Conservation (phyloP, 2,329 filamentous ascomycete genomes). For the Microsporum canis region DNA sequence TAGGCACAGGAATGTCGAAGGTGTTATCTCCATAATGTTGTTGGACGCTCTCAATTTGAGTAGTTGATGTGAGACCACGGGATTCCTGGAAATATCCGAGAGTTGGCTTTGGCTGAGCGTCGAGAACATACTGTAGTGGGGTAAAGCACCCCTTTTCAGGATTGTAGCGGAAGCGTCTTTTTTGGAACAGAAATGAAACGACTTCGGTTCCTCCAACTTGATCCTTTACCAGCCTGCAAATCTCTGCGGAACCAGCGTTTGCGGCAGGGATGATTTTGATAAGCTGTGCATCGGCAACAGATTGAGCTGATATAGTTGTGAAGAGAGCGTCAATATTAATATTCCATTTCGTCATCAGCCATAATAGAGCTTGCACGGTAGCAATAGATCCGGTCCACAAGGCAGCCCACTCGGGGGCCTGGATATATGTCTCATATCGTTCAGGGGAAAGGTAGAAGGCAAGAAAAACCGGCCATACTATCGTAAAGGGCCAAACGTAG, state of each 20-base stretch:
- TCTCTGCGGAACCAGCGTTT: slow-evolving; percentile 82
- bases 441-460: slow-evolving; percentile 73
- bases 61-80: slow-evolving; percentile 59
- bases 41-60: slow-evolving; percentile 68
- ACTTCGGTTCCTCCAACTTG: slow-evolving; percentile 62
- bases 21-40: slow-evolving; percentile 93
- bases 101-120: slow-evolving; percentile 69
- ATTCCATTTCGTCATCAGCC: slow-evolving; percentile 97
- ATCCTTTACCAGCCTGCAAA: slow-evolving; percentile 70
- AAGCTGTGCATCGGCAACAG: slow-evolving; percentile 61
- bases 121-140: slow-evolving; percentile 72
- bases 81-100: slow-evolving; percentile 70
- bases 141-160: slow-evolving; percentile 61
- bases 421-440: slow-evolving; percentile 81
- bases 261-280: slow-evolving; percentile 88
- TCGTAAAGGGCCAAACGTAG: slow-evolving; percentile 86
- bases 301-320: slow-evolving; percentile 60
- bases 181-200: slow-evolving; percentile 90
- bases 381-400: slow-evolving; percentile 84
- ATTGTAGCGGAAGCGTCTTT: slow-evolving; percentile 86
- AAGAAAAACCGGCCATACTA: slow-evolving; percentile 86
- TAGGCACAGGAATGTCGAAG: slow-evolving; percentile 95
- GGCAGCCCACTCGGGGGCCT: slow-evolving; percentile 95
- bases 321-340: slow-evolving; percentile 75
- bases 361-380: slow-evolving; percentile 75